A percentile compares a stretch with the other conserved stretches of the same genome.
Evolutionary conservation across 2,329 filamentous ascomycete species (phyloP).

Genomic region (Neophaeococcomyces aloes): DNA sequence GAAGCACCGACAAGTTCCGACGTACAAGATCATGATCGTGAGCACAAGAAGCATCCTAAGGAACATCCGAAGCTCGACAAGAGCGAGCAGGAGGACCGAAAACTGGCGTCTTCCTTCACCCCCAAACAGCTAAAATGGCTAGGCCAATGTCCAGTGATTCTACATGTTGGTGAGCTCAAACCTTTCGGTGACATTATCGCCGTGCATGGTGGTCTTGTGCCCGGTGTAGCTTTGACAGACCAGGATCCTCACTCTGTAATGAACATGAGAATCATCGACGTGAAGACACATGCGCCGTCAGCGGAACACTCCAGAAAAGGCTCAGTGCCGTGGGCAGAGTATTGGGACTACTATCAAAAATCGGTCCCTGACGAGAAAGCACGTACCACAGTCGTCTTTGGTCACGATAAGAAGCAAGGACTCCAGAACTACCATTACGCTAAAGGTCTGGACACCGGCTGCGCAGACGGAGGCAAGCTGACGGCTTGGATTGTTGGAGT

Average conservation of each 20-base stretch:
- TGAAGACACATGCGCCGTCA: slow-evolving; percentile 47
- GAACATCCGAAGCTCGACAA: slow-evolving; percentile 21
- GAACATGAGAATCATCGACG: slow-evolving; percentile 78
- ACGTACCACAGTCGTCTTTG: slow-evolving; percentile 66
- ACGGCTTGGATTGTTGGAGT: slow-evolving; percentile 66
- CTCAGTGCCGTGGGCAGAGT: slow-evolving; percentile 56
- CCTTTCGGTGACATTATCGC: slow-evolving; percentile 53
- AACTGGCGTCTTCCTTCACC: slow-evolving; percentile 47
- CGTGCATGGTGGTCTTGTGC: slow-evolving; percentile 78
- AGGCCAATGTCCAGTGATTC: slow-evolving; percentile 61
- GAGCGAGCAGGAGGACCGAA: slow-evolving; percentile 33
- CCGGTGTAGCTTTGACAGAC: slow-evolving; percentile 56
- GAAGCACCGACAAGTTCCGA: slow-evolving; percentile 18
- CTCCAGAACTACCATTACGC: slow-evolving; percentile 59
- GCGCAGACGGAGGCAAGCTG: slow-evolving; percentile 63
- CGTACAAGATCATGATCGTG: slow-evolving; percentile 12
- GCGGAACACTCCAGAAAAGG: slow-evolving; percentile 37
- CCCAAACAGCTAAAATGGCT: slow-evolving; percentile 59
- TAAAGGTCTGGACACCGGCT: slow-evolving; percentile 77
- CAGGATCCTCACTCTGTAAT: slow-evolving; percentile 75
- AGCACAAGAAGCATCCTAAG: slow-evolving; percentile 21
- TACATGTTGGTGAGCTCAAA: slow-evolving; percentile 56
- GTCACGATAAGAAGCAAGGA: slow-evolving; percentile 69
- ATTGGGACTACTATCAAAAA: slow-evolving; percentile 43
- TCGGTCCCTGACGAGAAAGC: slow-evolving; percentile 18